These are phyloP conservation scores for Pholiota microspora DNA, from an alignment of 768 basidiomycete genomes.

Conservation along the genomic window DNA sequence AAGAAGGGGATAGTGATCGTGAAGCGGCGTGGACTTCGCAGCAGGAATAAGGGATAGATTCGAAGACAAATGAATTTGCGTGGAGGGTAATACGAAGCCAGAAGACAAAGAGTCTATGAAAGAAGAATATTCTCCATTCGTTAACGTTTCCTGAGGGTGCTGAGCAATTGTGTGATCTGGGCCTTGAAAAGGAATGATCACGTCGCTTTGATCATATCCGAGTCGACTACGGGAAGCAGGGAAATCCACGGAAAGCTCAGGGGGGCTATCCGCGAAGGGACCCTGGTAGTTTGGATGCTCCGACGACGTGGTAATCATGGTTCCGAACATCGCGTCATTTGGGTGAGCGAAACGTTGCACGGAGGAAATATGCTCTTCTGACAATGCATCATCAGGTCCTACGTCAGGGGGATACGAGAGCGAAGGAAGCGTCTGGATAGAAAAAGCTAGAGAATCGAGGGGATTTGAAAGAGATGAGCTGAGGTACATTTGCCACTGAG, in stretches of 20 bases:
- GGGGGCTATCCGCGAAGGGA: background rate
- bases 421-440: background rate
- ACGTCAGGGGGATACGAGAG: slow-evolving; percentile 1
- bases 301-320: background rate
- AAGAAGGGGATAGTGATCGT: slow-evolving; percentile 8
- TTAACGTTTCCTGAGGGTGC: background rate
- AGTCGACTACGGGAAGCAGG: background rate
- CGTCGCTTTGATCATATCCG: background rate
- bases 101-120: background rate
- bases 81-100: background rate
- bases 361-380: background rate
- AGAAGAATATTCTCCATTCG: slow-evolving; percentile 4
- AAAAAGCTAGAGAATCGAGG: slow-evolving; percentile 14
- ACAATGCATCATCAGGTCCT: background rate
- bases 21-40: slow-evolving; percentile 1
- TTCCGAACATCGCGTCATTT: background rate
- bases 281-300: background rate
- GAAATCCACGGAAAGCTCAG: background rate
- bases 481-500: slow-evolving; percentile 22
- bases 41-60: slow-evolving; percentile 4
- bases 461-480: slow-evolving; percentile 18
- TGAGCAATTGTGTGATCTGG: background rate
- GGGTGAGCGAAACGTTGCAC: background rate
- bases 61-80: background rate
- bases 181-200: background rate